A percentile compares a stretch with the other conserved stretches of the same genome.
Evolutionary conservation across 164 flowering plant species (phyloP).

Genomic region (Vitis cinerea): DNA sequence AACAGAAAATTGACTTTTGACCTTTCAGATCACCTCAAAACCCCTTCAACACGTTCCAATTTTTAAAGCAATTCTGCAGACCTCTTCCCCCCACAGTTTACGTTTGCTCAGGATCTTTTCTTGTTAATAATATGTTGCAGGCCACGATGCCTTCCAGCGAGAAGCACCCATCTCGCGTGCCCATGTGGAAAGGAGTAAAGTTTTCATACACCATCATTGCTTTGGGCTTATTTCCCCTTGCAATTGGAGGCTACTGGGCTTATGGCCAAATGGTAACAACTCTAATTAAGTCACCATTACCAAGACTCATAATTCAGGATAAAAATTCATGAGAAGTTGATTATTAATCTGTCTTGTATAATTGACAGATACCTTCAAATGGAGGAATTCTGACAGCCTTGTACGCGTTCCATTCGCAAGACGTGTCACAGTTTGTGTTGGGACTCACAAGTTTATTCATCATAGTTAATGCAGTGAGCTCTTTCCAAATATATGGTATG

Average conservation of each 20-base stretch:
- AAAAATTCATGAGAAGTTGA: no score
- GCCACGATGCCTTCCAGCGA: constrained; percentile 76
- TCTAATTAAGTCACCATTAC: not conserved
- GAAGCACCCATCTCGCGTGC: constrained; percentile 55
- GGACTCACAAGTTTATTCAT: constrained; percentile 49
- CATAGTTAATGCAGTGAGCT: constrained; percentile 40
- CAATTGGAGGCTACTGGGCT: constrained; percentile 81
- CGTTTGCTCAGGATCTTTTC: not conserved
- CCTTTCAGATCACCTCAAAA: no score
- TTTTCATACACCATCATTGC: constrained; percentile 56
- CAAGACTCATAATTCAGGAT: no score
- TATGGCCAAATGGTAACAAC: constrained; percentile 58
- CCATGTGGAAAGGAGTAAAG: constrained; percentile 82
- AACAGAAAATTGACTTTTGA: no score
- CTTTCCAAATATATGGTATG: constrained; percentile 65
- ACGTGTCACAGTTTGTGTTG: constrained; percentile 42
- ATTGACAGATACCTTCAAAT: constrained; percentile 55
- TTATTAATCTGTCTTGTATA: not conserved
- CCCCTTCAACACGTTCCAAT: no score
- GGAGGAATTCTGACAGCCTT: constrained; percentile 64
- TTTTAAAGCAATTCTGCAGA: not conserved
- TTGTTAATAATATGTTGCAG: constrained; percentile 27
- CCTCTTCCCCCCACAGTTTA: not conserved
- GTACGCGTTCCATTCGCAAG: constrained; percentile 40
- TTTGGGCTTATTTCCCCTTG: constrained; percentile 66